Base-by-base conservation (phyloP, 129 eudicot genomes). In the Lactuca sativa region DNA sequence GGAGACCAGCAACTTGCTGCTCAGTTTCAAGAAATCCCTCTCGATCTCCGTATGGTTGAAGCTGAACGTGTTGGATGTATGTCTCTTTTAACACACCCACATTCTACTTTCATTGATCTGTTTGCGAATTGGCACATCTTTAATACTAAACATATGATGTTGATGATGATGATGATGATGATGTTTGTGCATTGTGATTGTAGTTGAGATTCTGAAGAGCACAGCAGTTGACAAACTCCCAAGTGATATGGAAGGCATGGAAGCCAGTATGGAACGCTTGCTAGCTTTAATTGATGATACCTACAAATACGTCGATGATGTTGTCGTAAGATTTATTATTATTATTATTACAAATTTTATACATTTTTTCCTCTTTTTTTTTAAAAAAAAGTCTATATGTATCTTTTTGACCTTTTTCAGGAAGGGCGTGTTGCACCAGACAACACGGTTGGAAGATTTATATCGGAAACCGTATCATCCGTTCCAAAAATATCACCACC, bases 51-150 rank as follows among this genome's bases (percentile, higher is more conserved):
- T 60, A 86, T 93, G 98, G 83, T 86, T 57, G 98, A 93, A 84
- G 98, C 98, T 33, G 98, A 93, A 74, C 82, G 85, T 9, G 81
- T 93, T 65, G 98, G 98, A 70, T 93, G 98, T 93, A 87, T 9
- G 96, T 77, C 12, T 66, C 30, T 25, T 25, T 51, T 8, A 49
- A 55, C 62, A 9, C 6, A 17, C 16, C 6, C 44, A 40, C 38
- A 30, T 15, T 11, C 8, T 55, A 13, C 21, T 8, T 74, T 64
- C 48, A 2, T 41, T 43, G 10, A 9, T 43, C 9, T 43, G 3
- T 8, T 12, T 47, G 12, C 12, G 4, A 9, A 8, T 43, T 2
- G 4, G 0, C 21, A 47, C 21, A 47, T 11, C 4, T 4, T 11
- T 4, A 4, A 75, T 57, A 38, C 33, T 31, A 58, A 6, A 58